Evolutionary conservation across 345 rosid genomes (phyloP).

Genomic region (Trapa bicornis): DNA sequence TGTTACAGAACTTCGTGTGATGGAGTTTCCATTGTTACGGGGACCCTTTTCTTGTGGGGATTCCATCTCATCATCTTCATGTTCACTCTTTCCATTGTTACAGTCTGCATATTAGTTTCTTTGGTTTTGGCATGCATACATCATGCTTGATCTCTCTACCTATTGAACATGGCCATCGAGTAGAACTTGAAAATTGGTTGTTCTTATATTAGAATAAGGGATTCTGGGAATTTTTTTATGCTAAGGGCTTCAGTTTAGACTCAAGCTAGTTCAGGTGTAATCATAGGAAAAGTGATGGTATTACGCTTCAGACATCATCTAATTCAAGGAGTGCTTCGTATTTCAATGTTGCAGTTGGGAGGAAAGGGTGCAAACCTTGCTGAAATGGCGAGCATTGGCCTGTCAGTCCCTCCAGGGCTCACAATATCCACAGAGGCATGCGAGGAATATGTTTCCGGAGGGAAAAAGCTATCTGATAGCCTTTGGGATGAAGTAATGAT

Average conservation of each 20-base stretch:
- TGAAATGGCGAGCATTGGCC: constrained; percentile 92
- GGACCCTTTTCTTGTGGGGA: background rate
- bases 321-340: background rate
- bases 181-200: too few relatives aligned
- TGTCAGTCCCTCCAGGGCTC: constrained; percentile 91
- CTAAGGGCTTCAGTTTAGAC: too few relatives aligned
- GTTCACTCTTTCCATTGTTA: background rate
- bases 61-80: background rate
- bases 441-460: constrained; percentile 52
- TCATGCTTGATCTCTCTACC: too few relatives aligned
- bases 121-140: background rate
- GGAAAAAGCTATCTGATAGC: constrained; percentile 50
- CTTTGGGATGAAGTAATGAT: constrained; percentile 70
- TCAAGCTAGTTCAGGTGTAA: too few relatives aligned
- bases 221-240: background rate
- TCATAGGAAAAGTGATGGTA: too few relatives aligned
- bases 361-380: constrained; percentile 97
- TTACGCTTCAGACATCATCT: too few relatives aligned
- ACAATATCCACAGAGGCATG: constrained; percentile 96
- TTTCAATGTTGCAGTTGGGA: constrained; percentile 50
- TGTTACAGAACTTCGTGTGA: background rate
- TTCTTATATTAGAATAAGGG: too few relatives aligned
- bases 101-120: background rate
- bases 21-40: background rate
- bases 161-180: too few relatives aligned